Percentiles rank a stretch among this genome's conserved stretches.
These are phyloP conservation scores for Nakaseomyces bracarensis DNA, from an alignment of 1,139 yeast genomes.

Conservation along the genomic window DNA sequence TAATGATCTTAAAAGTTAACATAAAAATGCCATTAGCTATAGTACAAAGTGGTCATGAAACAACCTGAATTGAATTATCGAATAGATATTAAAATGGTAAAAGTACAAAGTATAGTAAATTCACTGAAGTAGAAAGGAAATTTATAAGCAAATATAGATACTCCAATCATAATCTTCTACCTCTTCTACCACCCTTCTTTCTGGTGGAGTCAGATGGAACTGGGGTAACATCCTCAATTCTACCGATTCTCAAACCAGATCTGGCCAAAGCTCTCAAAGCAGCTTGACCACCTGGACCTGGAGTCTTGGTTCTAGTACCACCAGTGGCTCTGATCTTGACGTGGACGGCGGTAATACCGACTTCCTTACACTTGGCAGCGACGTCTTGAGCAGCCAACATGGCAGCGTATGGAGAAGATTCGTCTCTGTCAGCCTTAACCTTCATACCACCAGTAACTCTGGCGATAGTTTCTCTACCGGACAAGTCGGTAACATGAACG, in stretches of 20 bases:
- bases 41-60: no score
- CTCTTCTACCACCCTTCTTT: conserved; percentile 99
- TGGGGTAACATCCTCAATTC: conserved; percentile 99
- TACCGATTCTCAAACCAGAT: conserved; percentile 99
- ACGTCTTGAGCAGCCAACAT: conserved; percentile 99
- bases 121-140: not conserved
- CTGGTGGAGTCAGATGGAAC: conserved; percentile 99
- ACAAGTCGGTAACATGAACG: conserved; percentile 98
- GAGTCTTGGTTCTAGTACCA: conserved; percentile 99
- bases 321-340: conserved; percentile 99
- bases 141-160: not conserved
- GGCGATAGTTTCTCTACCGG: conserved; percentile 99
- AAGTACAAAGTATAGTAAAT: conserved; percentile 1
- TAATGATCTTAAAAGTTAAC: no score
- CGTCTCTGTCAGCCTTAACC: conserved; percentile 99
- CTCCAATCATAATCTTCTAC: conserved; percentile 87
- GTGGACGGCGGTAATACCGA: conserved; percentile 99
- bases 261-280: conserved; percentile 99
- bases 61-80: not conserved
- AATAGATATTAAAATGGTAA: not conserved
- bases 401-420: conserved; percentile 99
- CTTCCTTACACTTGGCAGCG: conserved; percentile 98
- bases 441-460: conserved; percentile 99
- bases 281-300: conserved; percentile 99
- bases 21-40: no score